Evolutionary conservation across 2,329 filamentous ascomycete genomes (phyloP), one percentile per base, ranked within the genome.

Genomic region (Aspergillus pseudotamarii): DNA sequence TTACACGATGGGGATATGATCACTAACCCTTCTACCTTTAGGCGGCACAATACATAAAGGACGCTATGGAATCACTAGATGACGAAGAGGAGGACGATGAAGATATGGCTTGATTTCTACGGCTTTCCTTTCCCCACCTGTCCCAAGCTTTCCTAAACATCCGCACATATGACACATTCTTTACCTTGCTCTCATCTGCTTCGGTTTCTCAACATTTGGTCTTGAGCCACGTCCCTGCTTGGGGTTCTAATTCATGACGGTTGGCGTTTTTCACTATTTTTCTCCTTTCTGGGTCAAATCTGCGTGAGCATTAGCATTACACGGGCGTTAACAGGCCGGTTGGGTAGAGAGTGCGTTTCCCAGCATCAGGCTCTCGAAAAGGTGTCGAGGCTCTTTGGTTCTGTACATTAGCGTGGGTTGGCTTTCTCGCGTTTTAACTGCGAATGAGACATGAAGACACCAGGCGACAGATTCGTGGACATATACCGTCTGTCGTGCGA

Each of bases 41-140:
- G 94, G 93, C 94, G 71, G 93, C 92, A 68, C 90, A 92, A 66
- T 91, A 93, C 77, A 97, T 99, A 79, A 99, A 98, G 80, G 93
- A 97, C 76, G 93, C 93, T 21, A 97, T 99, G 81, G 94, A 98
- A 81, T 90, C 89, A 71, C 86, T 98, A 62, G 93, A 96, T 64
- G 85, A 86, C 26, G 84, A 84, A 19, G 88, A 91, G 62, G 86
- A 89, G 61, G 88, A 91, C 58, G 81, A 81, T 65, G 83, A 84
- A 50, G 80, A 83, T 64, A 82, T 83, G 71, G 78, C 80, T 63
- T 82, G 65, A 78, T 64, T 51, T 50, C 14, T 6, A 36, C n/a
- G 14, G 6, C 57, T 38, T 8, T 58, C 6, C 55, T 23, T 45
- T 43, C 38, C 45, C 55, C 55, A 54, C 57, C 59, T 64, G 64